These are phyloP conservation scores for Boletus barrowsii DNA, from an alignment of 768 basidiomycete species.

Conservation along the genomic window DNA sequence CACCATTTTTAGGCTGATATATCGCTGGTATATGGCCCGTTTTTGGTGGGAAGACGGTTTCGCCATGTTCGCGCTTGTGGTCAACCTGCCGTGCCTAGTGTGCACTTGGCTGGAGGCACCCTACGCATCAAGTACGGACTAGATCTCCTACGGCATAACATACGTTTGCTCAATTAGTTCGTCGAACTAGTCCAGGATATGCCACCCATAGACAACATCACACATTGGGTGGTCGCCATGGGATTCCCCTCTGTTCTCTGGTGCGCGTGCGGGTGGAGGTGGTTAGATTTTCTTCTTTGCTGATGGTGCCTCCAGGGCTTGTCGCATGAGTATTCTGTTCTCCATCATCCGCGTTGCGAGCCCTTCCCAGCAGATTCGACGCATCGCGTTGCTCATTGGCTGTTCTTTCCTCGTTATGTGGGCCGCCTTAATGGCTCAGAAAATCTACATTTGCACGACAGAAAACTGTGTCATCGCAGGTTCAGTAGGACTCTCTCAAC, in stretches of 20 bases:
- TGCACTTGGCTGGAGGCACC: slow-evolving; percentile 3
- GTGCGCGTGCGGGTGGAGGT: slow-evolving; percentile 5
- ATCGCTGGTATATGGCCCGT: slow-evolving; percentile 15
- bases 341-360: slow-evolving; percentile 22
- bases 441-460: slow-evolving; percentile 2
- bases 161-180: not conserved
- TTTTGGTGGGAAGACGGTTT: slow-evolving; percentile 33
- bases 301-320: slow-evolving; percentile 15
- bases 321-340: slow-evolving; percentile 25
- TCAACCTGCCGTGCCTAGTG: slow-evolving; percentile 14
- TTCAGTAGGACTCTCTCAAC: slow-evolving; percentile 14
- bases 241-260: slow-evolving; percentile 20
- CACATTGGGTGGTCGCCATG: slow-evolving; percentile 14
- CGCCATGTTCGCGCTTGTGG: slow-evolving; percentile 19
- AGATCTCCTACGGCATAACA: too few relatives aligned
- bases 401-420: slow-evolving; percentile 25
- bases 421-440: slow-evolving; percentile 17
- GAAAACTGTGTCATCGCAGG: not conserved
- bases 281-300: not conserved
- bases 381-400: slow-evolving; percentile 5
- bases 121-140: not conserved
- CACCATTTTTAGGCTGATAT: slow-evolving; percentile 22
- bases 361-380: slow-evolving; percentile 7
- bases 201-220: not conserved
- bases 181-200: not conserved